phyloP scores from a whole-genome alignment of 2,329 filamentous ascomycete genomes.

The Colletotrichum sp. region DNA sequence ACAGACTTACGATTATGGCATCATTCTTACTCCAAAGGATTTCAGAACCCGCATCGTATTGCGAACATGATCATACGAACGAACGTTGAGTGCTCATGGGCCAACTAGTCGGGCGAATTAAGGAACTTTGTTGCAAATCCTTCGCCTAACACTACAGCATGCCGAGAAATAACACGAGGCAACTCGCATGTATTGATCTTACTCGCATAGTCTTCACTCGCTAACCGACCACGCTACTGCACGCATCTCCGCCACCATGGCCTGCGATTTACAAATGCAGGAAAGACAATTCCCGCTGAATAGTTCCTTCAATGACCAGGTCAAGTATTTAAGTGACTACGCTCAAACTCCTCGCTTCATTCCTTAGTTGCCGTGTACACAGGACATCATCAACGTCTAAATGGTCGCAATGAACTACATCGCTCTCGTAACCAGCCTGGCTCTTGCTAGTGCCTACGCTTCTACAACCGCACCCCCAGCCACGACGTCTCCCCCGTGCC shows the following conservation, averaged over 20 bases:
- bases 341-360: neutral
- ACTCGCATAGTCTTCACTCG: neutral
- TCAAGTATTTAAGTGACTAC: neutral
- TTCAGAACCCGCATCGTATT: neutral
- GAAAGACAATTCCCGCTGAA: neutral
- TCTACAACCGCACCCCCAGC: neutral
- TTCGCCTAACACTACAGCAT: neutral
- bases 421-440: neutral
- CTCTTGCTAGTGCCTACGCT: neutral
- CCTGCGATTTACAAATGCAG: neutral
- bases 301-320: neutral
- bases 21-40: neutral
- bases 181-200: neutral
- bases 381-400: neutral
- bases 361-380: neutral
- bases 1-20: neutral
- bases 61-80: neutral
- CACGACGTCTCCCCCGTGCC: neutral
- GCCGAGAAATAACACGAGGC: neutral
- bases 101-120: neutral
- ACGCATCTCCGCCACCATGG: neutral
- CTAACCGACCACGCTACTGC: neutral
- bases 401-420: neutral
- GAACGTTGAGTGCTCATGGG: neutral
- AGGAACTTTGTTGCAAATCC: neutral